phyloP scores from a whole-genome alignment of 169 alveolate genomes.

The Amoebophrya sp. region DNA sequence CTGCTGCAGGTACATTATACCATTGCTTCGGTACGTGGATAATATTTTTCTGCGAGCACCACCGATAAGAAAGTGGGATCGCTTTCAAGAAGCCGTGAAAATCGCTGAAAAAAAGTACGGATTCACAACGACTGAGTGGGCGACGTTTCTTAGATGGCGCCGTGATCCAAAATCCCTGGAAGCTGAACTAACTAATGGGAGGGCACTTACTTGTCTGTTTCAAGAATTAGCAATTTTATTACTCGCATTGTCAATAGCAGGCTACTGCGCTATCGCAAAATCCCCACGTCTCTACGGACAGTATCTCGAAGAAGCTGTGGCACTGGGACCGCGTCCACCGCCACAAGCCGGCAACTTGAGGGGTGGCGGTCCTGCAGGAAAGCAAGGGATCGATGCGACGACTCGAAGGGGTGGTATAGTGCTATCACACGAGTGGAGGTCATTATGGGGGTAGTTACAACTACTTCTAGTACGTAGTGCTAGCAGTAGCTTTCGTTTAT shows the following conservation, averaged over 20 bases:
- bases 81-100: not conserved
- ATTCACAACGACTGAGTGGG: too few relatives aligned
- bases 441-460: too few relatives aligned
- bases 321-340: too few relatives aligned
- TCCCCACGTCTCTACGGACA: not conserved
- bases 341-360: too few relatives aligned
- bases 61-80: not conserved
- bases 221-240: not conserved
- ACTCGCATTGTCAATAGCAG: not conserved
- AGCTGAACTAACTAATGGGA: not conserved
- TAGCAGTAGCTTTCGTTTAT: too few relatives aligned
- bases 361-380: too few relatives aligned
- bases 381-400: too few relatives aligned
- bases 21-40: not conserved
- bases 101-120: too few relatives aligned
- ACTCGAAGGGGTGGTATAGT: too few relatives aligned
- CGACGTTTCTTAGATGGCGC: not conserved
- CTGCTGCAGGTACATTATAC: too few relatives aligned
- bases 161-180: not conserved
- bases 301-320: not conserved
- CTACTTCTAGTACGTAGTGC: too few relatives aligned
- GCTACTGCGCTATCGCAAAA: not conserved
- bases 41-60: not conserved
- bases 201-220: not conserved
- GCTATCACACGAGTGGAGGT: too few relatives aligned